Evolutionary conservation across 352 stramenopile genomes (phyloP).

Genomic region (Thraustochytrium striatum): DNA sequence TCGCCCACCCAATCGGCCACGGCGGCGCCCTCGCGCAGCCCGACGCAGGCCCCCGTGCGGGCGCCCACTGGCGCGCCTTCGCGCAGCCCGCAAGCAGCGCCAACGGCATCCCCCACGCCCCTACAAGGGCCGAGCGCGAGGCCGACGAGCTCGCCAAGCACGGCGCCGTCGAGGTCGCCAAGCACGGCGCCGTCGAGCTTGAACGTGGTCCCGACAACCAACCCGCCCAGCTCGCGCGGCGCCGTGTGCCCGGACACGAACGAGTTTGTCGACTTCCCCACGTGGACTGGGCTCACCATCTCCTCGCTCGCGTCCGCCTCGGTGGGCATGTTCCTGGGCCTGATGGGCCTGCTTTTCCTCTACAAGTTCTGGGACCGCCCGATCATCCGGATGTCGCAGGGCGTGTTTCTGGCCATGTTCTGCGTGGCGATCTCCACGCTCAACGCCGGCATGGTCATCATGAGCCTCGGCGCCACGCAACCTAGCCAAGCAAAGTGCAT

Average conservation of each 20-base stretch:
- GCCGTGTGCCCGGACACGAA: not conserved
- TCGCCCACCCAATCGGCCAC: not conserved
- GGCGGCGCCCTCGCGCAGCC: too few species aligned
- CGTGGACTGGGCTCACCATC: not conserved
- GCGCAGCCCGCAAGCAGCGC: too few species aligned
- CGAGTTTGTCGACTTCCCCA: slow-evolving; percentile 2
- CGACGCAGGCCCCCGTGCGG: too few species aligned
- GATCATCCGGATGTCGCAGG: slow-evolving; percentile 41
- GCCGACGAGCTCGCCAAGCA: not conserved
- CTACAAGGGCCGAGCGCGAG: too few species aligned
- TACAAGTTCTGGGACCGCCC: not conserved
- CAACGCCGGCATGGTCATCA: slow-evolving; percentile 10
- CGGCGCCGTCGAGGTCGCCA: not conserved
- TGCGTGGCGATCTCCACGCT: not conserved
- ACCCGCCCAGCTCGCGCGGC: not conserved
- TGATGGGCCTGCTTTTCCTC: not conserved
- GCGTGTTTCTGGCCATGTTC: not conserved
- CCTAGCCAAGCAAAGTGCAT: slow-evolving; percentile 16
- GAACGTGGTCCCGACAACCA: too few species aligned
- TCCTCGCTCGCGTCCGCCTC: slow-evolving; percentile 16
- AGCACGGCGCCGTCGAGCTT: too few species aligned
- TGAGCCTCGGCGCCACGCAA: not conserved
- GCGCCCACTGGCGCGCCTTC: too few species aligned
- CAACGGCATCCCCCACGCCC: too few species aligned
- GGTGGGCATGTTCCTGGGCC: not conserved